Conservation (phyloP, 129 eudicot genomes). For the Saussurea involucrata region DNA sequence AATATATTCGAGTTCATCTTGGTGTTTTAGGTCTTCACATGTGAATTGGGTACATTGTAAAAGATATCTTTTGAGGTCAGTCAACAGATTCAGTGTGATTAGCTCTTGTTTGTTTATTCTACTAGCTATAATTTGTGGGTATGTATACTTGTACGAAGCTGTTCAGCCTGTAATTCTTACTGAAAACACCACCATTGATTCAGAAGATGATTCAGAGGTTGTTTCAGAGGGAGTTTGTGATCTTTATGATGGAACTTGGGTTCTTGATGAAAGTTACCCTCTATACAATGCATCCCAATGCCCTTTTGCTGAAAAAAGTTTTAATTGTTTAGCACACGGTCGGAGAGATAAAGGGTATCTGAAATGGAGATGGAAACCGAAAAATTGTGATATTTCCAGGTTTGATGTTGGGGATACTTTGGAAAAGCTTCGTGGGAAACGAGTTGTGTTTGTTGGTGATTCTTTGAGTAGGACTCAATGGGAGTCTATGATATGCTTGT, state of each 20-base stretch:
- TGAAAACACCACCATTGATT: slow-evolving; percentile 1
- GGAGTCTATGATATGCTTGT: slow-evolving; percentile 92
- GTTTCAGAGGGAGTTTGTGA: slow-evolving; percentile 37
- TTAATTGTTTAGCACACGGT: slow-evolving; percentile 84
- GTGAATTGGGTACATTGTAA: slow-evolving; percentile 35
- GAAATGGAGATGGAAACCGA: slow-evolving; percentile 90
- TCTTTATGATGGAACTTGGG: slow-evolving; percentile 84
- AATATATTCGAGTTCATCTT: slow-evolving; percentile 22
- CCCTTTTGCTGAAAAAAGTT: slow-evolving; percentile 77
- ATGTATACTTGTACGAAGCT: slow-evolving; percentile 35
- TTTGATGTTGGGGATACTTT: slow-evolving; percentile 46
- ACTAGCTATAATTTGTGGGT: slow-evolving; percentile 49
- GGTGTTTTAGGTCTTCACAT: slow-evolving; percentile 25
- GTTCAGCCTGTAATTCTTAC: slow-evolving; percentile 18
- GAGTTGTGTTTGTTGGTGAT: slow-evolving; percentile 94
- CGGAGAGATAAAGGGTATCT: slow-evolving; percentile 61
- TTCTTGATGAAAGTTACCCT: slow-evolving; percentile 70
- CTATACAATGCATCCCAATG: slow-evolving; percentile 77
- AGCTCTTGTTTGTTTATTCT: slow-evolving; percentile 44
- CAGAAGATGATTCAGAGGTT: slow-evolving; percentile 5
- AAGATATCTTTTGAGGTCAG: slow-evolving; percentile 38
- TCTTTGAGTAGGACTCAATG: slow-evolving; percentile 92
- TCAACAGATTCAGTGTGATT: slow-evolving; percentile 44
- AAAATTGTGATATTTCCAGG: slow-evolving; percentile 56
- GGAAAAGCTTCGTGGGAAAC: slow-evolving; percentile 70